phyloP scores from a whole-genome alignment of 2,329 filamentous ascomycete genomes.

The Trichoderma atrobrunneum region DNA sequence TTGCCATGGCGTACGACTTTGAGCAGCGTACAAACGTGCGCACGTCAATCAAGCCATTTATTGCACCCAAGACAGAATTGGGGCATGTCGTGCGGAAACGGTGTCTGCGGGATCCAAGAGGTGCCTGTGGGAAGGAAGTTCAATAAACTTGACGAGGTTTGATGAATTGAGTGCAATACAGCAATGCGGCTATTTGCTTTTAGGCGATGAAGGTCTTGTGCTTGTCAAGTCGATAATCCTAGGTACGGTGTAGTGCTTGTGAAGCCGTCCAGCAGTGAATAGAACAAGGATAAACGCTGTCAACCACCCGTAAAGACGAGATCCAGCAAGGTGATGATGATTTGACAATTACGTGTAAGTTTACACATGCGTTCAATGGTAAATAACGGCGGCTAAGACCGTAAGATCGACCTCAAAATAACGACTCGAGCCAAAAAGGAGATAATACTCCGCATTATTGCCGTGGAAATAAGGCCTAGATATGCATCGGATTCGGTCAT shows the following conservation, averaged over 20 bases:
- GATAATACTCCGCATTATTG: neutral
- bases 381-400: neutral
- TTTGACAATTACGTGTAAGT: too few species aligned
- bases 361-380: too few species aligned
- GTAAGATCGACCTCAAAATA: rapidly evolving
- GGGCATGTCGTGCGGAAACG: conserved; percentile 23
- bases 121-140: neutral
- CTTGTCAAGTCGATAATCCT: neutral
- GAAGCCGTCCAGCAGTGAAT: neutral
- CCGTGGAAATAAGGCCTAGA: neutral
- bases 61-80: conserved; percentile 33
- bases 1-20: conserved; percentile 66
- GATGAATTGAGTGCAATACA: neutral
- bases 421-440: neutral
- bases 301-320: neutral
- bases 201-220: neutral
- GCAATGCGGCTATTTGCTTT: neutral
- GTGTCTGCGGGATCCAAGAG: neutral
- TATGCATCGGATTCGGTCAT: neutral
- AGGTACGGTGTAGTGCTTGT: neutral
- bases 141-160: neutral
- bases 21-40: conserved; percentile 54
- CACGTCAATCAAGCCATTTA: conserved; percentile 28
- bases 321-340: neutral
- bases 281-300: neutral